Evolutionary conservation across 306 rosid genomes (phyloP).

Genomic region (Arachis hypogaea): DNA sequence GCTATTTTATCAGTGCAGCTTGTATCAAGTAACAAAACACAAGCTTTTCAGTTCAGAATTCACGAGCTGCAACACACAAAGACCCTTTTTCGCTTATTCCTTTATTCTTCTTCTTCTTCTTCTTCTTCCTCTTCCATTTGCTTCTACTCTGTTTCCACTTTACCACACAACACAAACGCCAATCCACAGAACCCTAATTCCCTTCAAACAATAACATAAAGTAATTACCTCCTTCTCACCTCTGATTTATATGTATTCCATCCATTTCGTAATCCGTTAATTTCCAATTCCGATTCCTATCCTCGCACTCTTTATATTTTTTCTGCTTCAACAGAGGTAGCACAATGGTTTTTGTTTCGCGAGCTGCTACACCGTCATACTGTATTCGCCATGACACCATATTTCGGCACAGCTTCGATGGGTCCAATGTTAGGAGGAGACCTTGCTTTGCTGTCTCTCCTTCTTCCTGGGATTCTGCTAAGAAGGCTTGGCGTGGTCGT

Average conservation of each 20-base stretch:
- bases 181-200: slow-evolving; percentile 11
- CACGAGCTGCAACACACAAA: background rate
- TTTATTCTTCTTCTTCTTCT: background rate
- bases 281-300: background rate
- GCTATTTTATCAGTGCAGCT: no score
- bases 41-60: background rate
- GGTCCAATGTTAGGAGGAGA: slow-evolving; percentile 52
- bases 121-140: background rate
- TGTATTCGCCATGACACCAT: slow-evolving; percentile 42
- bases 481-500: slow-evolving; percentile 45
- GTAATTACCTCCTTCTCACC: background rate
- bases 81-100: no score
- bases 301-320: background rate
- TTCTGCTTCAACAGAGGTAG: slow-evolving; percentile 18
- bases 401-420: slow-evolving; percentile 43
- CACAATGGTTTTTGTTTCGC: slow-evolving; percentile 63
- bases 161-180: background rate
- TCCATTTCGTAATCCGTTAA: background rate
- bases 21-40: no score
- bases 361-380: slow-evolving; percentile 42
- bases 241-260: no score
- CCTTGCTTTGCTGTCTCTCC: slow-evolving; percentile 44
- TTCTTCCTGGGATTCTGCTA: slow-evolving; percentile 43
- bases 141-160: background rate
- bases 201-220: background rate